A percentile compares a stretch with the other conserved stretches of the same genome.
Evolutionary conservation across 495 filamentous ascomycete species (phyloP).

Genomic region (Rusavskia elegans): DNA sequence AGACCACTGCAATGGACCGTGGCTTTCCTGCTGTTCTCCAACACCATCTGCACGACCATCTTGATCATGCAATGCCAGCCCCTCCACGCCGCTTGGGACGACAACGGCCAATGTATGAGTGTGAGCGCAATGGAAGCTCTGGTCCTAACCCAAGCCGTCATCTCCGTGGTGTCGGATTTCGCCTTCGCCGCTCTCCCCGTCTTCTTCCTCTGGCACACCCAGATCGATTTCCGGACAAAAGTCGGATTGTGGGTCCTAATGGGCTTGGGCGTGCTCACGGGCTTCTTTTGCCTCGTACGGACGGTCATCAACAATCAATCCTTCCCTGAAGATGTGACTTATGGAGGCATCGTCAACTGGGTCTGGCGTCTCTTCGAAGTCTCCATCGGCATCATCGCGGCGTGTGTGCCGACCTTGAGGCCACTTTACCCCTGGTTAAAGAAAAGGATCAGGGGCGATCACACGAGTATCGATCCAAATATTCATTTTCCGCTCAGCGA

Average conservation of each 20-base stretch:
- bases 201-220: slow-evolving; percentile 8
- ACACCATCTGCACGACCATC: slow-evolving; percentile 7
- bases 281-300: slow-evolving; percentile 9
- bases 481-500: slow-evolving; percentile 8
- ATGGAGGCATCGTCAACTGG: slow-evolving; percentile 13
- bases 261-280: slow-evolving; percentile 12
- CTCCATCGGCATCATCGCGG: slow-evolving; percentile 11
- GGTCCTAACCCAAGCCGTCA: slow-evolving; percentile 11
- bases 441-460: slow-evolving; percentile 1
- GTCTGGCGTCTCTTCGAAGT: slow-evolving; percentile 13
- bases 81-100: slow-evolving; percentile 9
- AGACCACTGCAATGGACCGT: slow-evolving; percentile 6
- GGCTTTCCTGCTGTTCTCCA: slow-evolving; percentile 12
- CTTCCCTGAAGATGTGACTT: slow-evolving; percentile 8
- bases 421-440: slow-evolving; percentile 2
- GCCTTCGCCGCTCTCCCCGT: slow-evolving; percentile 10
- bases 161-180: slow-evolving; percentile 12
- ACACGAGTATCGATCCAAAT: slow-evolving; percentile 1
- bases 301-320: slow-evolving; percentile 11
- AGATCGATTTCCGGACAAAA: slow-evolving; percentile 12
- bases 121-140: slow-evolving; percentile 3
- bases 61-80: slow-evolving; percentile 14
- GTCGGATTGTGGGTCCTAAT: slow-evolving; percentile 11
- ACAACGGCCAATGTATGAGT: slow-evolving; percentile 11
- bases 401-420: slow-evolving; percentile 10